Conservation (phyloP, 2,329 filamentous ascomycete species). For the Trichophyton simii region DNA sequence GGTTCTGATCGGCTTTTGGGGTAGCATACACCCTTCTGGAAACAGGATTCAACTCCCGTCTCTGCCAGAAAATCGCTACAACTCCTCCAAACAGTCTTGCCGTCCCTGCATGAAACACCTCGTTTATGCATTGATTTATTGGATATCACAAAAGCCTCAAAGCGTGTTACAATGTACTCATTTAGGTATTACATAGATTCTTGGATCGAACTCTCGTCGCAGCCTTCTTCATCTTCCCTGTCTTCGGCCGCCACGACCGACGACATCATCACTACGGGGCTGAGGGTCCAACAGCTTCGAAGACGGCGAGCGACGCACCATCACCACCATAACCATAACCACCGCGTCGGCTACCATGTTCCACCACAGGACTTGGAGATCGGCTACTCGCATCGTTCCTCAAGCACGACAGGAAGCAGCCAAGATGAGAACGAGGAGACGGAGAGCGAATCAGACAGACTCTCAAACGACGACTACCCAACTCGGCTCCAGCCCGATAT, state of each 20-base stretch:
- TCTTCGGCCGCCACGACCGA: constrained; percentile 61
- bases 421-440: constrained; percentile 93
- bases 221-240: constrained; percentile 83
- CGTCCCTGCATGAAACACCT: constrained; percentile 3
- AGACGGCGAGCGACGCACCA: constrained; percentile 41
- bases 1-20: background rate
- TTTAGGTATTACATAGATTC: constrained; percentile 56
- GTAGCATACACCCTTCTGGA: background rate
- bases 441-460: constrained; percentile 72
- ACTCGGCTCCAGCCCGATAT: constrained; percentile 15
- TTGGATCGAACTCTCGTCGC: constrained; percentile 88
- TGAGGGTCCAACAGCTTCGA: constrained; percentile 60
- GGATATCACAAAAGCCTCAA: background rate
- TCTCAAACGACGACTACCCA: constrained; percentile 48
- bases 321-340: constrained; percentile 34
- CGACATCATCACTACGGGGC: constrained; percentile 80
- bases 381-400: constrained; percentile 32
- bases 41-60: background rate
- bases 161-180: constrained; percentile 29
- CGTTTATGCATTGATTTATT: constrained; percentile 1
- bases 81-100: background rate
- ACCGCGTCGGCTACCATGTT: constrained; percentile 23
- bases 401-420: constrained; percentile 51
- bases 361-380: constrained; percentile 30
- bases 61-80: background rate